Percentiles rank a stretch among this genome's conserved stretches.
Conservation (phyloP, 2,329 filamentous ascomycete genomes). For the Talaromyces sp. region DNA sequence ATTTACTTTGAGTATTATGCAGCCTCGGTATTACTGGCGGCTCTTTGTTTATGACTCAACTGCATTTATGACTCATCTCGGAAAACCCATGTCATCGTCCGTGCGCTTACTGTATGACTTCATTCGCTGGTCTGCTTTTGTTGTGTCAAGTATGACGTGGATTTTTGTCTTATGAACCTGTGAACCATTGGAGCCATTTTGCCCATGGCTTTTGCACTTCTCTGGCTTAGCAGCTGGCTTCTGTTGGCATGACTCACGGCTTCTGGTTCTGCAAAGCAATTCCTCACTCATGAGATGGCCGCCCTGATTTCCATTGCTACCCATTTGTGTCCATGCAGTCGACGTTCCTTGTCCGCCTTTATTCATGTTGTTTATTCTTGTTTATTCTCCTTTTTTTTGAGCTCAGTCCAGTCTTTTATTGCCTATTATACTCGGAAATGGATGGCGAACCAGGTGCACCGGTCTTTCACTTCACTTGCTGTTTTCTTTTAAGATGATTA, state of each 20-base stretch:
- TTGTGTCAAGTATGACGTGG: neutral
- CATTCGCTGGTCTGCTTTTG: neutral
- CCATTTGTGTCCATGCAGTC: neutral
- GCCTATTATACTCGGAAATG: constrained; percentile 4
- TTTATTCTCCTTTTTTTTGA: neutral
- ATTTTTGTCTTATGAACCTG: neutral
- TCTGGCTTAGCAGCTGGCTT: neutral
- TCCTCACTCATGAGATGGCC: neutral
- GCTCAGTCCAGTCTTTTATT: neutral
- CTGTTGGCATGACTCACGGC: neutral
- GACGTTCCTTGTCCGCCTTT: neutral
- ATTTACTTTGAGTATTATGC: neutral
- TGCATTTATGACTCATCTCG: neutral
- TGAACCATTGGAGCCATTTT: neutral
- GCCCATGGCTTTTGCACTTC: neutral
- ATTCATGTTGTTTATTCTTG: neutral
- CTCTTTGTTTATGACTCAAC: neutral
- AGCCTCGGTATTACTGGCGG: neutral
- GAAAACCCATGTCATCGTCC: neutral
- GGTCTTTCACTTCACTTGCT: neutral
- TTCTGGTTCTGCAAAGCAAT: neutral
- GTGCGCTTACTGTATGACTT: neutral
- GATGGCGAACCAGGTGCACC: constrained; percentile 11
- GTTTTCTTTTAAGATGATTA: neutral
- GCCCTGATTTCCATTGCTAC: no score